Evolutionary conservation across 2,329 filamentous ascomycete genomes (phyloP), one percentile per base, ranked within the genome.

Genomic region (Venturia aucupariae): DNA sequence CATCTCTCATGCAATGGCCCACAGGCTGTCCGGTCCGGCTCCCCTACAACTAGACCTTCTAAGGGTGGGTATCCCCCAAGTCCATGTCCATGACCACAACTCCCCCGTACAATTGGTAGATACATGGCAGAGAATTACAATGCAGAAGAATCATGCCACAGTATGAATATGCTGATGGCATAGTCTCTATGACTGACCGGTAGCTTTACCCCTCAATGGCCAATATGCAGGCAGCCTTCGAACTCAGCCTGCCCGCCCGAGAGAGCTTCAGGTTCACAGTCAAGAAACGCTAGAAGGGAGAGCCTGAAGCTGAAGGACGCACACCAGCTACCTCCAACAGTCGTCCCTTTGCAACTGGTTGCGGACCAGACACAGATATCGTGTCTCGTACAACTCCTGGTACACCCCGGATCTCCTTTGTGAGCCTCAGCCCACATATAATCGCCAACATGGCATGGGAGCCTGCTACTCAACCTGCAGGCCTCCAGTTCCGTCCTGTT

Each of bases 201-300:
- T 57, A 55, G 51, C 30, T 22, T 32, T 57, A 57, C 51, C 51
- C 51, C 51, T 57, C 51, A 57, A 22, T 57, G 51, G 27, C 30
- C 19, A 35, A n/a, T n/a, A 57, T 57, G 51, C 1, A 57, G 27
- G 51, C 51, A n/a, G 19, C 51, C 51, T 35, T 35, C 11, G 46
- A 32, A 30, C 27, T 57, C 51, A 57, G 51, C 51, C 51, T 57
- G 27, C 51, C 30, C 30, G 17, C 15, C 30, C 51, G 5, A 57
- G 13, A 11, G 27, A 35, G n/a, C n/a, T n/a, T n/a, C n/a, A n/a
- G n/a, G n/a, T 51, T 35, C 51, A 41, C 39, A 22, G 27, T 57
- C 51, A 57, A 27, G 24, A 57, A 51, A 27, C 10, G 10, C 46
- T 17, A 22, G 4, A 3, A 11, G n/a, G 22, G 22, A 51, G 22